Evolutionary conservation across 306 rosid species (phyloP).

Genomic region (Abrus pulchellus): DNA sequence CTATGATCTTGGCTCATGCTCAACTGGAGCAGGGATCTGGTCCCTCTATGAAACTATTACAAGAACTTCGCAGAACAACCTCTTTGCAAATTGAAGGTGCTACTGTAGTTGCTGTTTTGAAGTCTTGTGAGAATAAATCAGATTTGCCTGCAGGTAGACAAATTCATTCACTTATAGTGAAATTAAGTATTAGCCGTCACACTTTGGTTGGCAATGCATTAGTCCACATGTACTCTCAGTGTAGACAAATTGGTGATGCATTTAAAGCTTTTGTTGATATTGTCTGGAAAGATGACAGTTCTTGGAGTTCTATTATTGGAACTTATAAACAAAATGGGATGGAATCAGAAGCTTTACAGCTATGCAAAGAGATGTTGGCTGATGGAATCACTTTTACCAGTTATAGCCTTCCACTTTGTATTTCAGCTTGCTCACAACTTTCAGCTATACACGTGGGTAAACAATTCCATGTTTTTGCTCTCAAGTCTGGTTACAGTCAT

Average conservation of each 20-base stretch:
- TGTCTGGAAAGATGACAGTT: slow-evolving; percentile 56
- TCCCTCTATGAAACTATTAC: slow-evolving; percentile 52
- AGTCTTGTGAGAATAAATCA: slow-evolving; percentile 55
- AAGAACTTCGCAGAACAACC: slow-evolving; percentile 50
- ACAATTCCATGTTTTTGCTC: slow-evolving; percentile 52
- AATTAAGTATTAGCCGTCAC: slow-evolving; percentile 47
- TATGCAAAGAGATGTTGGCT: slow-evolving; percentile 62
- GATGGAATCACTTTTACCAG: slow-evolving; percentile 59
- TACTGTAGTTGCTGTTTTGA: slow-evolving; percentile 57
- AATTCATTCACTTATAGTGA: slow-evolving; percentile 58
- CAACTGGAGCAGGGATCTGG: slow-evolving; percentile 50
- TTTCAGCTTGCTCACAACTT: slow-evolving; percentile 61
- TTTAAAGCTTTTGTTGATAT: slow-evolving; percentile 54
- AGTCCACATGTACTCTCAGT: slow-evolving; percentile 64
- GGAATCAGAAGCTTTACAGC: slow-evolving; percentile 57
- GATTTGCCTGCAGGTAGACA: slow-evolving; percentile 57
- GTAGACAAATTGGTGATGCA: slow-evolving; percentile 52
- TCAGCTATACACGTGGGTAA: slow-evolving; percentile 50
- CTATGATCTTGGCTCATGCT: slow-evolving; percentile 60
- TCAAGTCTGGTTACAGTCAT: slow-evolving; percentile 57
- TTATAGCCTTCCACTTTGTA: slow-evolving; percentile 63
- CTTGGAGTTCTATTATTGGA: slow-evolving; percentile 66
- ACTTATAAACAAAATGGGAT: slow-evolving; percentile 58
- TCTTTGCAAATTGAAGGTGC: slow-evolving; percentile 49
- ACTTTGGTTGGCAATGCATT: slow-evolving; percentile 62